Conservation (phyloP, 2,329 filamentous ascomycete genomes). For the Venturia asperata region DNA sequence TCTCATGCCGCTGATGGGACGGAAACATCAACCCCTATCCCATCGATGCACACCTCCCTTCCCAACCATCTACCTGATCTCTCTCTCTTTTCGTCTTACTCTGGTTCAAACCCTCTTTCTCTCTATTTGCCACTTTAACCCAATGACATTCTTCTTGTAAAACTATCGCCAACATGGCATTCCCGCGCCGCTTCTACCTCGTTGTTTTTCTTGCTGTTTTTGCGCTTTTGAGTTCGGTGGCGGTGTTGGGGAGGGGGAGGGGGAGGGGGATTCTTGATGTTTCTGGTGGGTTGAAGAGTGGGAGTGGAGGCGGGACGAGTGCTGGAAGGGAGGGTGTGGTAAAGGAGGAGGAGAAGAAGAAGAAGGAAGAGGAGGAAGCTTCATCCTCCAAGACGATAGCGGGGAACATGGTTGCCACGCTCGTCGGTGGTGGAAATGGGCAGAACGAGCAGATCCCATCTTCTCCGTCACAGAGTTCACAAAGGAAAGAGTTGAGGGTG, state of each 20-base stretch:
- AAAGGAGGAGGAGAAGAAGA: not conserved
- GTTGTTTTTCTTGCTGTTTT: not conserved
- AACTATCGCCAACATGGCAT: not conserved
- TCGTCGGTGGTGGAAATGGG: not conserved
- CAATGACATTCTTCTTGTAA: not conserved
- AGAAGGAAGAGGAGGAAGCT: not conserved
- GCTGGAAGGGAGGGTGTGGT: not conserved
- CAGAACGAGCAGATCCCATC: not conserved
- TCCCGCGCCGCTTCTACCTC: conserved; percentile 3
- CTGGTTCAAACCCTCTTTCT: no score
- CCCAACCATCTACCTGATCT: no score
- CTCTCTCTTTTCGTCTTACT: no score
- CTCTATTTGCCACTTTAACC: no score
- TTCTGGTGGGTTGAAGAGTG: not conserved
- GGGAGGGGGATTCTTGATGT: no score
- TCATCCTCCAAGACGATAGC: not conserved
- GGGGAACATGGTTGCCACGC: not conserved
- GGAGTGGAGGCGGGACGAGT: not conserved
- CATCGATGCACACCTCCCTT: no score
- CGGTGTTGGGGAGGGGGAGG: not conserved
- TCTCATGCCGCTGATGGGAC: no score
- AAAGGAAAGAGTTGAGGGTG: not conserved
- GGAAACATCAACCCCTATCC: no score
- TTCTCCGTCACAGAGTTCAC: not conserved
- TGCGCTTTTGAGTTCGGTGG: conserved; percentile 4